Evolutionary conservation across 257 asterid genomes (phyloP), one percentile per base, ranked within the genome.

Genomic region (Perilla frutescens): DNA sequence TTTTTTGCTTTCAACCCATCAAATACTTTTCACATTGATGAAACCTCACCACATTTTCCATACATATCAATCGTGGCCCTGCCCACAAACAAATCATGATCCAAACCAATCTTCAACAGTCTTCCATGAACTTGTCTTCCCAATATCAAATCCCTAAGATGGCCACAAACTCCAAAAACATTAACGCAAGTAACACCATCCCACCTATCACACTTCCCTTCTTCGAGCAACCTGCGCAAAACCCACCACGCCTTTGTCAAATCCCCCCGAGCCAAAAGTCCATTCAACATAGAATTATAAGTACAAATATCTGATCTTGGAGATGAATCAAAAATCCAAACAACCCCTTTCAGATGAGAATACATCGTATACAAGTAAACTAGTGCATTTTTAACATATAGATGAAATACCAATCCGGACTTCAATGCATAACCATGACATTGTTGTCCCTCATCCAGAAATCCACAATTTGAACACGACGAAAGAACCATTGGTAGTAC

Each of bases 361-460:
- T 1, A 20, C 26, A 20, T 20, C 1, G 26, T 20, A 20, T 20
- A 20, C 26, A 20, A 20, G 26, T 20, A 20, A 20, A 20, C 79
- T 53, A 93, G 85, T 31, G 88, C 90, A 81, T 93, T 93, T 65
- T 84, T 91, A 51, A 93, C 96, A 62, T 82, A 87, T 62, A 40
- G 88, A 72, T 89, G 87, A 71, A 81, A 89, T 51, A 86, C 51
- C 84, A 91, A 76, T 6, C 96, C 96, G 47, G 94, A 86, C 45
- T 85, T 89, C 76, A 91, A 50, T 0, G 87, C 97, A 76, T 84
- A 84, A 44, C 90, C 96, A 61, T 93, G 97, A 68, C 87, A 93
- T 55, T 91, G 96, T 15, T 12, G 79, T 68, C 98, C 98, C 80
- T 83, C 89, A 8, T 76, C 83, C 70, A 87, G 58, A 76, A 87